Base-by-base conservation (phyloP, 2,329 filamentous ascomycete genomes). In the Sporothrix dimorphospora region DNA sequence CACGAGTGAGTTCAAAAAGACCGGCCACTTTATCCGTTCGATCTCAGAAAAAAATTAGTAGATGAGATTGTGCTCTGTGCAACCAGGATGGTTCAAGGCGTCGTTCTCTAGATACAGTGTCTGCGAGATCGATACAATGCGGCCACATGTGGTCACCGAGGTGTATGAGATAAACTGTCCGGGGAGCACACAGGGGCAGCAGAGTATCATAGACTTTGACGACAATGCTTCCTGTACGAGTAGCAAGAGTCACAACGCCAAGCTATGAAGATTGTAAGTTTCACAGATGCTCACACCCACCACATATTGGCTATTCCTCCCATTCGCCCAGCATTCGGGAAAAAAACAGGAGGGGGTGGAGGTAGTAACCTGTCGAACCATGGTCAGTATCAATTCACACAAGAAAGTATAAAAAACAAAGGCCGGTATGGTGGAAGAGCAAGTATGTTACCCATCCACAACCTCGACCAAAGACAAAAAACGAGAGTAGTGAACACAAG, bases 391-490 rank as follows among this genome's bases (percentile, higher is more conserved):
- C 12, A n/a, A 16, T 7, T 21, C n/a, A 19, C 30, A 12, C 47
- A 57, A 30, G 3, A 16, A 42, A 42, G 14, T 21, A 4, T 12
- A 21, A 8, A 27, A 21, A 49, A 21, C 16, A 47, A 53, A 55
- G 16, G 51, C 19, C n/a, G 30, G 49, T 1, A 51, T 63, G 7
- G 30, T 21, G 65, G 53, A 47, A 69, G 45, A 49, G 55, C 55
- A 51, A 71, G 24, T 24, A 47, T 16, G 63, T 69, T n/a, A 53
- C 63, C 45, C 42, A 49, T 40, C 53, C 21, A 61, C 40, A 27
- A 45, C 66, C 24, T 38, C 47, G 42, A 72, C 70, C 70, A 63
- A 72, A 47, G 70, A 40, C 49, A 38, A 40, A 27, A 72, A 30
- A 4, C 34, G 27, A 38, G 12, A 51, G 45, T 4, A 16, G 59